Evolutionary conservation across 345 rosid genomes (phyloP), one percentile per base, ranked within the genome.

Genomic region (Brassica incana): DNA sequence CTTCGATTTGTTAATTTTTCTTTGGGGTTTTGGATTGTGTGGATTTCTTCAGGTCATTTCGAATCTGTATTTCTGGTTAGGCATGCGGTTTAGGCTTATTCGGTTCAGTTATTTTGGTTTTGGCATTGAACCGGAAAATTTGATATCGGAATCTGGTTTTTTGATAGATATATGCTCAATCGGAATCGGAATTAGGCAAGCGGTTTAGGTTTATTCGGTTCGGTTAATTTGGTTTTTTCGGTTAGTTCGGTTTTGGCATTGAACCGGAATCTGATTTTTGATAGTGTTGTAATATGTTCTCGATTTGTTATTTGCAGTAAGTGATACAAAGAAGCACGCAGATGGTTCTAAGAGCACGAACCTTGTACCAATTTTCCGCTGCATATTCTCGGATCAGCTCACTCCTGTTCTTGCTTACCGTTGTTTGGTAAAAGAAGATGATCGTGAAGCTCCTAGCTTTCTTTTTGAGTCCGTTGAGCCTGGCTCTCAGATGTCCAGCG

Each of bases 361-460:
- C 71, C 69, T 95, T 18, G 82, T 93, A 12, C 97, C 96, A 0
- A 83, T 95, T 14, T 88, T 78, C 73, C 84, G 85, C 0, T 90
- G 93, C 71, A 86, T 95, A 59, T 95, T 93, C 86, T 85, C 93
- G 1, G 99, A 95, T 77, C 97, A 90, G 71, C 93, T 93, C 9
- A 95, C 94, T 65, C 99, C 97, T 0, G 90, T 95, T 64, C 81
- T 89, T 67, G 99, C 96, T 59, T 93, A 91, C 69, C 89, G 98
- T 40, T 95, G 99, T 78, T 70, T 95, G 81, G 98, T 91, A 14
- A 82, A 81, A 74, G 97, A 88, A 80, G 93, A 93, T 66, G 96
- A 95, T 64, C 85, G 87, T 32, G 98, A 95, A 27, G 88, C 93
- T 67, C 97, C 99, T 0, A 91, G 97, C 80, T 95, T 95, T 81